Conservation (phyloP, 805 yeast genomes). For the Saccharomycopsis sp. region DNA sequence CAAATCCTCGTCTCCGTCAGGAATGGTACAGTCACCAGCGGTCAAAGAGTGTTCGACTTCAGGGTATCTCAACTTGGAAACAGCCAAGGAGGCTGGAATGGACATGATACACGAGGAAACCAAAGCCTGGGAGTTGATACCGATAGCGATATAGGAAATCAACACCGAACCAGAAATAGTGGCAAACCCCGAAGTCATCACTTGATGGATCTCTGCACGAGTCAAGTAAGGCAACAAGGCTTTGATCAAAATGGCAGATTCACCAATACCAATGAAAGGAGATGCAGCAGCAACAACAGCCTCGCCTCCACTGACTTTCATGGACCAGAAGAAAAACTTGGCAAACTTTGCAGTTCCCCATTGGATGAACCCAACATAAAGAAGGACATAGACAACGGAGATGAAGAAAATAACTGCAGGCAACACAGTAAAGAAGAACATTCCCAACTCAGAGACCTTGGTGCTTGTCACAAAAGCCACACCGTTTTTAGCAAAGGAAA, state of each 20-base stretch:
- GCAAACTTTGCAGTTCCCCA: constrained; percentile 55
- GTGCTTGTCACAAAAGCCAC: constrained; percentile 48
- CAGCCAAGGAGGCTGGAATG: constrained; percentile 56
- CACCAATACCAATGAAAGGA: constrained; percentile 63
- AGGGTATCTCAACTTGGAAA: constrained; percentile 52
- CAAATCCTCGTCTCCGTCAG: constrained; percentile 35
- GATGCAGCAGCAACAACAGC: constrained; percentile 61
- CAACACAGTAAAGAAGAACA: constrained; percentile 51
- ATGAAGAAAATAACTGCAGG: constrained; percentile 62
- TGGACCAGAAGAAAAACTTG: constrained; percentile 51
- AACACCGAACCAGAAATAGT: constrained; percentile 60
- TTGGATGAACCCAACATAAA: constrained; percentile 52
- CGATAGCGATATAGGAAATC: constrained; percentile 56
- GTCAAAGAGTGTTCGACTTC: constrained; percentile 52
- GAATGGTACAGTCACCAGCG: constrained; percentile 41
- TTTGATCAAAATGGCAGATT: constrained; percentile 53
- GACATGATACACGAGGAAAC: constrained; percentile 66
- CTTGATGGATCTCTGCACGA: constrained; percentile 54
- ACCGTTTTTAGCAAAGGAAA: constrained; percentile 53
- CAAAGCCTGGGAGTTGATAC: constrained; percentile 54
- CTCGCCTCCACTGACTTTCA: constrained; percentile 56
- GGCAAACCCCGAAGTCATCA: constrained; percentile 57
- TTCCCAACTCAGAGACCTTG: constrained; percentile 34
- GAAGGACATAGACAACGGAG: constrained; percentile 54
- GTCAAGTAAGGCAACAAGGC: constrained; percentile 54